phyloP scores from a whole-genome alignment of 768 basidiomycete genomes.

The Lentinula detonsa region DNA sequence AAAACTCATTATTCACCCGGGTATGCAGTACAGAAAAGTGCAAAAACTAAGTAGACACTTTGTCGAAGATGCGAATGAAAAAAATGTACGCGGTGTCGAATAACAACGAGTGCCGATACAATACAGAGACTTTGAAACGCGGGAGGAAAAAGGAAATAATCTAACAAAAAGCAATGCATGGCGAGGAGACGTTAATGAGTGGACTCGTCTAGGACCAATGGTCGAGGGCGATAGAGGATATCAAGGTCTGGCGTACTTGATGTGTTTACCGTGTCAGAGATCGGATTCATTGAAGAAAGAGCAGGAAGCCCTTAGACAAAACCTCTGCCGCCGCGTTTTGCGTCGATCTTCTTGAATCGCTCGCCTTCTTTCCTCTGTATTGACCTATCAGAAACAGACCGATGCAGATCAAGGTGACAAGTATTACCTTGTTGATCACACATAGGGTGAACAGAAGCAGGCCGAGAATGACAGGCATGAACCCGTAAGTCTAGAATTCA shows the following conservation, averaged over 20 bases:
- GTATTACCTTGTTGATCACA: constrained; percentile 70
- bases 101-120: constrained; percentile 1
- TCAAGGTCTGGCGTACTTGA: neutral
- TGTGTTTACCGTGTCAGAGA: neutral
- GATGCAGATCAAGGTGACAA: neutral
- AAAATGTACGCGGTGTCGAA: neutral
- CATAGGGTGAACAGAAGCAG: constrained; percentile 79
- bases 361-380: constrained; percentile 69
- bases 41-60: neutral
- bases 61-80: neutral
- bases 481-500: constrained; percentile 61
- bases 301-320: constrained; percentile 54
- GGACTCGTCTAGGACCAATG: neutral
- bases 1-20: constrained; percentile 2
- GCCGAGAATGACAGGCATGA: constrained; percentile 70
- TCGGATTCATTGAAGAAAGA: neutral
- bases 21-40: neutral
- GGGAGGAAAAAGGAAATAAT: neutral
- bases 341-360: constrained; percentile 85
- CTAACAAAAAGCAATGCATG: neutral
- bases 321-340: constrained; percentile 79
- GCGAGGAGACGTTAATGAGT: neutral
- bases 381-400: neutral
- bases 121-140: neutral
- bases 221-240: neutral